Evolutionary conservation across 257 asterid genomes (phyloP).

Genomic region (Buddleja alternifolia): DNA sequence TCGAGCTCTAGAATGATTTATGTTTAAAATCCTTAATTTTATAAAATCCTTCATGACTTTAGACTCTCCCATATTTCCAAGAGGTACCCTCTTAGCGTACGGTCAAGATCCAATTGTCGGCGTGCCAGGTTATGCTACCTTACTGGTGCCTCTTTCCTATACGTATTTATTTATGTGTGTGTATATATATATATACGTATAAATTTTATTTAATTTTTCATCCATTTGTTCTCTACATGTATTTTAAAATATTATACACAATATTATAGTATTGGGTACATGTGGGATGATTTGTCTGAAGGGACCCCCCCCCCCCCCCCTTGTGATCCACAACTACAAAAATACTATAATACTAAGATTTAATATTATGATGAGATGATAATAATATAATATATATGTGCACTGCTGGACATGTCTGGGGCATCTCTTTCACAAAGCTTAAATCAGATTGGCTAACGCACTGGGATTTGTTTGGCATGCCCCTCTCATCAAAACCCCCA

Average conservation of each 20-base stretch:
- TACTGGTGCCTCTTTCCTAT: slow-evolving; percentile 9
- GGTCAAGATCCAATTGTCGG: slow-evolving; percentile 60
- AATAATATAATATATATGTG: slow-evolving; percentile 22
- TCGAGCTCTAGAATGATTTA: slow-evolving; percentile 16
- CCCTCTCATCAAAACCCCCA: slow-evolving; percentile 37
- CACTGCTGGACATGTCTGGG: slow-evolving; percentile 68
- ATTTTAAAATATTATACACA: neutral
- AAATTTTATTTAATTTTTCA: neutral
- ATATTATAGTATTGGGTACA: slow-evolving; percentile 38
- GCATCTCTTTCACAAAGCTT: slow-evolving; percentile 69
- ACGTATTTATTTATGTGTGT: too few relatives aligned
- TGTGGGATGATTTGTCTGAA: slow-evolving; percentile 59
- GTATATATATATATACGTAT: neutral
- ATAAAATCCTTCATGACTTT: slow-evolving; percentile 15
- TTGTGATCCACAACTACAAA: slow-evolving; percentile 49
- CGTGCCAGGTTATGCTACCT: slow-evolving; percentile 39
- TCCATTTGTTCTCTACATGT: neutral
- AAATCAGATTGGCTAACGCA: slow-evolving; percentile 52
- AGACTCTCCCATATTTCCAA: slow-evolving; percentile 22
- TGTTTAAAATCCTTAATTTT: slow-evolving; percentile 21
- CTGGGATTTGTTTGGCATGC: slow-evolving; percentile 90
- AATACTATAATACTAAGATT: slow-evolving; percentile 11
- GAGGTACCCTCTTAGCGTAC: slow-evolving; percentile 59
- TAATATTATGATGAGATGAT: slow-evolving; percentile 22
- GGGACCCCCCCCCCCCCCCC: slow-evolving; percentile 26